Percentiles rank a stretch among this genome's conserved stretches.
These are phyloP conservation scores for Blastobotrys americana DNA, from an alignment of 805 yeast species.

Conservation along the genomic window DNA sequence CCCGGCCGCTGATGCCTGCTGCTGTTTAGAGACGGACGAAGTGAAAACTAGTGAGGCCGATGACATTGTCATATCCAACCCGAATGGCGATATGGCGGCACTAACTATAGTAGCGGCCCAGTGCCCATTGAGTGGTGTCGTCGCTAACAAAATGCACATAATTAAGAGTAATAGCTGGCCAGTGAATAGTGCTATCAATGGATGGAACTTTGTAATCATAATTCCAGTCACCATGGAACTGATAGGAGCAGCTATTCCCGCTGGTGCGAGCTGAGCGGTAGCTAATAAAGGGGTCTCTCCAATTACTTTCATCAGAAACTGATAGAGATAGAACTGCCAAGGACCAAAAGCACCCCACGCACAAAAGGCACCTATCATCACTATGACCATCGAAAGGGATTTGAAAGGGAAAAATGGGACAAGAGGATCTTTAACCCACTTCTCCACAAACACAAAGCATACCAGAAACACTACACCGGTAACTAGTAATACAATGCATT, in stretches of 20 bases:
- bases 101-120: conserved; percentile 53
- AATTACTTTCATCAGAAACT: conserved; percentile 45
- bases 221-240: conserved; percentile 50
- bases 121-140: conserved; percentile 54
- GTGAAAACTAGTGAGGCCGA: conserved; percentile 60
- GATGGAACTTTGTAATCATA: conserved; percentile 40
- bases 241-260: conserved; percentile 44
- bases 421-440: conserved; percentile 43
- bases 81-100: conserved; percentile 53
- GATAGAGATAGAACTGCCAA: conserved; percentile 60
- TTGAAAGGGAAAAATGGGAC: conserved; percentile 44
- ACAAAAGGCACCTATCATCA: conserved; percentile 44
- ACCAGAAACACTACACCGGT: conserved; percentile 40
- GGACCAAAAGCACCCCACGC: conserved; percentile 80
- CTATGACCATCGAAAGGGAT: conserved; percentile 28
- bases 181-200: conserved; percentile 43
- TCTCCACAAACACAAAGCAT: conserved; percentile 45
- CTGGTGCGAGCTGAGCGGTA: conserved; percentile 41
- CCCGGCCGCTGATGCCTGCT: conserved; percentile 77
- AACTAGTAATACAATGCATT: conserved; percentile 49
- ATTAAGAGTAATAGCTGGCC: conserved; percentile 48
- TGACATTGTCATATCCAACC: conserved; percentile 75
- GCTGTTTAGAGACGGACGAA: conserved; percentile 49
- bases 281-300: conserved; percentile 41
- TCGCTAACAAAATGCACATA: conserved; percentile 48